These are phyloP conservation scores for Cymbopogon citratus DNA, from an alignment of 176 grass and related monocot species.

Conservation along the genomic window DNA sequence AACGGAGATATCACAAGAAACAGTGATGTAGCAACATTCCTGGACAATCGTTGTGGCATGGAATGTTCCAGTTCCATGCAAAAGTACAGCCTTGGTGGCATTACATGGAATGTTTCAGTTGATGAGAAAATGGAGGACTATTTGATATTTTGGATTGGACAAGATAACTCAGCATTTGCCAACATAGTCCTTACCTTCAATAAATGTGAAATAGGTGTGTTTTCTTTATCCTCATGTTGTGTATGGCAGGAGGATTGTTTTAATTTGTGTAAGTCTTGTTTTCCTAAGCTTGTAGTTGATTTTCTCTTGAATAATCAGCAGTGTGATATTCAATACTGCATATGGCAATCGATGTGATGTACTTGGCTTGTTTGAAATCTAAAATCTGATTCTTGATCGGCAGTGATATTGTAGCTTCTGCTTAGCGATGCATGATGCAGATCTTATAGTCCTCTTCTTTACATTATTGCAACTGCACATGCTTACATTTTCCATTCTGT, in stretches of 20 bases:
- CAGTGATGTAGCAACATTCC: constrained; percentile 21
- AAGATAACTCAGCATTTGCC: constrained; percentile 77
- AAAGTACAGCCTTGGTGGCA: constrained; percentile 64
- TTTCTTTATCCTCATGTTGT: constrained; percentile 8
- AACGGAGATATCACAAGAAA: constrained; percentile 1
- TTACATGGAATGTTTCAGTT: constrained; percentile 56
- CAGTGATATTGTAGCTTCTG: neutral
- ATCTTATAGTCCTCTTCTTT: neutral
- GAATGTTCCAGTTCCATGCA: constrained; percentile 27
- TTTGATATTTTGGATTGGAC: constrained; percentile 84
- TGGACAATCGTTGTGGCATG: constrained; percentile 35
- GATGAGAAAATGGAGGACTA: constrained; percentile 66
- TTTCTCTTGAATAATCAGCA: neutral
- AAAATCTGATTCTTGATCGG: constrained; percentile 7
- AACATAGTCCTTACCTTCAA: constrained; percentile 94
- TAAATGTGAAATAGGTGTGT: constrained; percentile 80
- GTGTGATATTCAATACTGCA: neutral
- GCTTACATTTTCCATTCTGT: neutral
- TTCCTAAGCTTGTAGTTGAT: neutral
- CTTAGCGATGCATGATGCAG: neutral
- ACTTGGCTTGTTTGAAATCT: neutral
- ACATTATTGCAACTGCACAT: neutral
- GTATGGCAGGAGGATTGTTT: neutral
- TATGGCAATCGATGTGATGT: neutral
- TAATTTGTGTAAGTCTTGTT: neutral